Evolutionary conservation across 129 eudicot species (phyloP).

Genomic region (Ambrosia artemisiifolia): DNA sequence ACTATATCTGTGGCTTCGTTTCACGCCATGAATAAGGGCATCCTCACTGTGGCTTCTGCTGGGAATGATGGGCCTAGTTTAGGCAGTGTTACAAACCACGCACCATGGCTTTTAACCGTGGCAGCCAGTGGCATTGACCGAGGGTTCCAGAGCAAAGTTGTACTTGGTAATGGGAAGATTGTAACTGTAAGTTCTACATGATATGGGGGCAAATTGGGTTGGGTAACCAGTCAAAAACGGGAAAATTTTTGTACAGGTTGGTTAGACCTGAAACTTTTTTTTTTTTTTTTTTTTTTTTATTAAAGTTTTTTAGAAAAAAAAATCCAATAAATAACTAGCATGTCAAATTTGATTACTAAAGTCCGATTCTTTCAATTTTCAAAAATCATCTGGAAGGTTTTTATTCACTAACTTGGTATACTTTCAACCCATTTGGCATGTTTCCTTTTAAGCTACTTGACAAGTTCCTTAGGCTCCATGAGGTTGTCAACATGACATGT

Average conservation of each 20-base stretch:
- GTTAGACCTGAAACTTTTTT: not conserved
- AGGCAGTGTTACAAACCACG: slow-evolving; percentile 58
- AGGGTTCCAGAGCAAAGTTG: slow-evolving; percentile 58
- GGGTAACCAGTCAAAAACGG: not conserved
- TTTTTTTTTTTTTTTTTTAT: not conserved
- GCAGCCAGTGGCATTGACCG: slow-evolving; percentile 87
- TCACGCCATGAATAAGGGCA: slow-evolving; percentile 78
- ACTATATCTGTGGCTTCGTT: slow-evolving; percentile 70
- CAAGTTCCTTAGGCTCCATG: not conserved
- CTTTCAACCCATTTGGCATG: not conserved
- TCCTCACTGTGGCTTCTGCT: slow-evolving; percentile 79
- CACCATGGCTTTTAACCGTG: slow-evolving; percentile 88
- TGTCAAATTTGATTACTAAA: not conserved
- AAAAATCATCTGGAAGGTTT: not conserved
- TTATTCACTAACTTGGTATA: not conserved
- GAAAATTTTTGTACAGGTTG: not conserved
- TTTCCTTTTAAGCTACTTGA: not conserved
- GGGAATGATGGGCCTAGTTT: slow-evolving; percentile 79
- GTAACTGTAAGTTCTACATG: slow-evolving; percentile 43
- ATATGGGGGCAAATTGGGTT: not conserved
- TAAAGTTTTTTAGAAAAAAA: not conserved
- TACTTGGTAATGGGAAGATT: slow-evolving; percentile 56
- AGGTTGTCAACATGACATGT: not conserved
- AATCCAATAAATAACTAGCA: not conserved
- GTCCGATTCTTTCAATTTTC: not conserved